Base-by-base conservation (phyloP, 2,329 filamentous ascomycete species). In the Pyricularia sp. region DNA sequence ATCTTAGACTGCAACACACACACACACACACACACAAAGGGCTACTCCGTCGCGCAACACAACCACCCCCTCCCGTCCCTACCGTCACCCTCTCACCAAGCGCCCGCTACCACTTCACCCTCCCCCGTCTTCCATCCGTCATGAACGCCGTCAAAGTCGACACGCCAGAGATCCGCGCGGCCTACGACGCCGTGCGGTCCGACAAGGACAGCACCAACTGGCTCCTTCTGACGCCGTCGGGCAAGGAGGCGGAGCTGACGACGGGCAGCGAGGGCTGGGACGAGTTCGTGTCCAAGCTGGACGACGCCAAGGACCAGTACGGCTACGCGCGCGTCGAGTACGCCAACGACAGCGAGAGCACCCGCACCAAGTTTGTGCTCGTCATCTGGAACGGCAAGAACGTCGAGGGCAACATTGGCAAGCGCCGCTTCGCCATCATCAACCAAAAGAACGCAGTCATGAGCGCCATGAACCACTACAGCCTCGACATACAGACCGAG, bases 281-380 rank as follows among this genome's bases (percentile, higher is more conserved):
- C 9, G 86, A 88, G 76, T 78, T 89, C 67, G 77, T 79, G n/a
- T 71, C 70, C 35, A 75, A 78, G 67, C 77, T 89, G 12, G 84
- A 86, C 72, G 79, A 85, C 71, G 71, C 72, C 44, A 80, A 87
- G 75, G 86, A 86, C 65, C 84, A 87, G 73, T 89, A 88, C 77
- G 86, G 79, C 65, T 88, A 88, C 76, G 82, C 79, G 69, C 83
- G 85, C 33, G 78, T 88, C 73, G 85, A 88, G 77, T 85, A 89
- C 74, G 86, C 86, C 72, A 89, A 89, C 77, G 87, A 90, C 74
- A 83, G 83, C 68, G 87, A 90, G 78, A 84, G 81, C 75, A 86
- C 78, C 72, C 79, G 87, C 49, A 83, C 88, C 71, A 90, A 90
- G 77, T 89, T 89, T 72, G 81, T 78, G 62, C 79, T 90, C 62